Conservation (phyloP, 2,329 filamentous ascomycete genomes). For the Grosmannia huntii region DNA sequence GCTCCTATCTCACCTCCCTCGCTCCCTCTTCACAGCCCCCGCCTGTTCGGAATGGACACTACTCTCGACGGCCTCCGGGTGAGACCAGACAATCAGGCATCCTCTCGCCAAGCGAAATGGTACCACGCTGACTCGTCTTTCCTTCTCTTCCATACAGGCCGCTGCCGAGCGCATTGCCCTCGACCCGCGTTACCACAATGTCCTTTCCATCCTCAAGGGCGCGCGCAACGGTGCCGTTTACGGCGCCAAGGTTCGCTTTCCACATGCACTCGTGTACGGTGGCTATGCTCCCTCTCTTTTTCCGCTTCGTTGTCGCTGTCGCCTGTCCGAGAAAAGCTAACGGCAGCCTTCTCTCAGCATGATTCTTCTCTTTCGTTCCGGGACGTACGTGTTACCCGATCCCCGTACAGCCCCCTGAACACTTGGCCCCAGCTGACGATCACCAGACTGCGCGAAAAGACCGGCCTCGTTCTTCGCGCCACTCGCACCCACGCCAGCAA, state of each 20-base stretch:
- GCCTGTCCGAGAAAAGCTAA: neutral
- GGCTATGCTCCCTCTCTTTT: neutral
- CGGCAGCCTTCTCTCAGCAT: slow-evolving; percentile 43
- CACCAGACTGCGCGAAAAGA: slow-evolving; percentile 57
- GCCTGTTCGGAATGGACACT: neutral
- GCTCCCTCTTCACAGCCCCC: too few species aligned
- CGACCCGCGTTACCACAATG: slow-evolving; percentile 73
- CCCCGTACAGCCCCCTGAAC: slow-evolving; percentile 3
- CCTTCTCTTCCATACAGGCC: slow-evolving; percentile 34
- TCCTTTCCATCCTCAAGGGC: slow-evolving; percentile 78
- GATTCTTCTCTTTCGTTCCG: slow-evolving; percentile 92
- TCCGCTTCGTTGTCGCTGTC: neutral
- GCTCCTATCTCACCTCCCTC: neutral
- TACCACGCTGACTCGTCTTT: neutral
- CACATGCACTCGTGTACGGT: slow-evolving; percentile 72
- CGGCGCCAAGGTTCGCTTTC: slow-evolving; percentile 94
- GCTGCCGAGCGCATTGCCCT: slow-evolving; percentile 64
- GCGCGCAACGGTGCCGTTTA: slow-evolving; percentile 96
- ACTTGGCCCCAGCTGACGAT: neutral
- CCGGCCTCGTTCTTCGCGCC: slow-evolving; percentile 64
- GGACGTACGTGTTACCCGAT: slow-evolving; percentile 47
- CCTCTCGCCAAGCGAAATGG: neutral
- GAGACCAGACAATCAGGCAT: neutral
- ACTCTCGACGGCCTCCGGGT: neutral
- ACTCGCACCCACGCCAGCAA: slow-evolving; percentile 86